Base-by-base conservation (phyloP, 2,329 filamentous ascomycete species). In the Hymenoscyphus albidus region DNA sequence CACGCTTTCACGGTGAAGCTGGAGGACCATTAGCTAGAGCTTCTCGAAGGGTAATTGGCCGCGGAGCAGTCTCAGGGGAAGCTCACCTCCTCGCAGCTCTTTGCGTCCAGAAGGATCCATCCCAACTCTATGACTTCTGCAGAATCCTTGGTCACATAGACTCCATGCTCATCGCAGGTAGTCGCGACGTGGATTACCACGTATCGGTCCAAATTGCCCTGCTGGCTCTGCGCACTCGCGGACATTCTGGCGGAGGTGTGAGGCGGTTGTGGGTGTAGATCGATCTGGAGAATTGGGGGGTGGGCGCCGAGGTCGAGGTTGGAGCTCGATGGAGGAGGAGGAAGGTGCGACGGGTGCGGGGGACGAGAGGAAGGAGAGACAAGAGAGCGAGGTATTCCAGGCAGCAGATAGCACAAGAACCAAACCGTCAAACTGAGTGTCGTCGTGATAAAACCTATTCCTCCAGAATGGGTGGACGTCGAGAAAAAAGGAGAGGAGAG, bases 61-160 rank as follows among this genome's bases (percentile, higher is more conserved):
- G 63, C 65, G 14, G 27, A 16, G 61, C 60, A 32, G 38, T 54
- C 61, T 22, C 35, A n/a, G 57, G 39, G 67, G 61, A 68, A 68
- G 70, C 87, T 80, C 83, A 97, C 93, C 90, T 97, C 93, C 74
- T 97, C 93, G 73, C 93, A 90, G 69, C 86, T 90, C 81, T 94
- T 95, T 70, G 92, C 90, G 77, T 97, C 93, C 69, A 97, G 84
- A 75, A 99, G 81, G 76, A 98, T 97, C 95, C 95, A 99, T 69
- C 94, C 95, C 76, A 99, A 85, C 85, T 99, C 95, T 79, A 99
- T 99, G 71, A 99, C 95, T 82, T 99, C 95, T 68, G 95, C 95
- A 65, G 95, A 98, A 80, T 99, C 95, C 81, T 98, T 98, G 66
- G 95, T 99, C 65, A 99, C 95, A 79, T 99, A 99, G 70, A 99